Evolutionary conservation across 2,329 filamentous ascomycete genomes (phyloP).

Genomic region (Neoascochyta sp.): DNA sequence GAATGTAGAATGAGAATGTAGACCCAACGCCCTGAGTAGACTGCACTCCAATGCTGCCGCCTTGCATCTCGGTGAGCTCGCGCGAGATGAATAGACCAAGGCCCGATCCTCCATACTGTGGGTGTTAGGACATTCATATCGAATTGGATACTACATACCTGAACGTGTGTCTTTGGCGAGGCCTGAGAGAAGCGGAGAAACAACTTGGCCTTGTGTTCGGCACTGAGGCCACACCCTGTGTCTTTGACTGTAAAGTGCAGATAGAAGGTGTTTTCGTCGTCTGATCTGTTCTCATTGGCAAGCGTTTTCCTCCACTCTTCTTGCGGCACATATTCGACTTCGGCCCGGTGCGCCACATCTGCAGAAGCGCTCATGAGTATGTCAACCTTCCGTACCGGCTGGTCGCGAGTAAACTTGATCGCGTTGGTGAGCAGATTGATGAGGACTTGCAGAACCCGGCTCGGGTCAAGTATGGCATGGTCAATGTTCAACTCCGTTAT

Average conservation of each 20-base stretch:
- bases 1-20: conserved; percentile 26
- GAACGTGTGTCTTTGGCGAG: conserved; percentile 44
- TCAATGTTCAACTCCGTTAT: conserved; percentile 50
- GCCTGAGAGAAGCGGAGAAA: conserved; percentile 10
- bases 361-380: conserved; percentile 6
- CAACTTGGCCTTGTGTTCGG: conserved; percentile 4
- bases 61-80: conserved; percentile 25
- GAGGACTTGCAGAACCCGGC: conserved; percentile 19
- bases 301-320: conserved; percentile 5
- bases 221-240: conserved; percentile 4
- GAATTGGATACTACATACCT: too few relatives aligned
- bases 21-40: conserved; percentile 18
- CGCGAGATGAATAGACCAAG: conserved; percentile 24
- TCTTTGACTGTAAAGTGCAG: conserved; percentile 8
- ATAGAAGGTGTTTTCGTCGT: conserved; percentile 52
- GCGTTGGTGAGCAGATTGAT: conserved; percentile 33
- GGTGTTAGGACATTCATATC: too few relatives aligned
- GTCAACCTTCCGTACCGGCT: conserved; percentile 3
- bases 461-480: conserved; percentile 57
- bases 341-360: conserved; percentile 5
- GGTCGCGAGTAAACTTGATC: conserved; percentile 30
- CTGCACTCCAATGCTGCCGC: conserved; percentile 21
- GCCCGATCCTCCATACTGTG: conserved; percentile 21
- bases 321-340: conserved; percentile 5
- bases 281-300: conserved; percentile 60